Base-by-base conservation (phyloP, 2,329 filamentous ascomycete genomes). In the Pezicula carpinea region DNA sequence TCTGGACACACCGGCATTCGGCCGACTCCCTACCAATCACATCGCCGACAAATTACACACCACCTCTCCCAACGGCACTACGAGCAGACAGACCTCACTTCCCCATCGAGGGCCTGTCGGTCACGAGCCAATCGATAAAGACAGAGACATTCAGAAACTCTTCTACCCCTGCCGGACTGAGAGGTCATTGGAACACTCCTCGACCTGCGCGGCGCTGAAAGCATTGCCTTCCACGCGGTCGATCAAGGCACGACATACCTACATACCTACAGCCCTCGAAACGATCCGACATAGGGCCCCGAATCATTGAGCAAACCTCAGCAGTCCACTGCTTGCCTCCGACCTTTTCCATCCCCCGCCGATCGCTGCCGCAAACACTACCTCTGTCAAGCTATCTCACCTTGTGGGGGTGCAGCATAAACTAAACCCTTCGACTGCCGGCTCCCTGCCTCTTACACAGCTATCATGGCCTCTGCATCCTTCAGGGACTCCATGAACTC, bases 401-500 rank as follows among this genome's bases (percentile, higher is more conserved):
- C 43, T 40, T 47, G 44, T 49, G 29, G 48, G 36, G 48, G 33
- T 44, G 42, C 34, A 29, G 23, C 29, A 48, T 44, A 56, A 51
- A 36, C 41, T 53, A 50, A 49, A 49, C 41, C 34, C 39, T 46
- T 19, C 42, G 56, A 56, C 52, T 56, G 47, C 59, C 57, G 53
- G 39, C 39, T 50, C 42, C 47, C 40, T 23, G 38, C 35, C 41
- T 46, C 29, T 23, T 34, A 52, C 44, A 45, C 15, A 29, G 23
- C 43, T 49, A 67, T 51, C 53, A 96, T 96, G 91, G 87, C 91
- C 52, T 92, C 90, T 56, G 76, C 83, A 57, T 88, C 89, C 39
- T 97, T 99, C 69, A 83, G 91, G 65, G 89, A 96, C 69, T 95
- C 89, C 18, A 90, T 97, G 76, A 95, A 89, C 75, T 93, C 89